phyloP scores from a whole-genome alignment of 495 filamentous ascomycete genomes.

The Astrocystis sublimbata region DNA sequence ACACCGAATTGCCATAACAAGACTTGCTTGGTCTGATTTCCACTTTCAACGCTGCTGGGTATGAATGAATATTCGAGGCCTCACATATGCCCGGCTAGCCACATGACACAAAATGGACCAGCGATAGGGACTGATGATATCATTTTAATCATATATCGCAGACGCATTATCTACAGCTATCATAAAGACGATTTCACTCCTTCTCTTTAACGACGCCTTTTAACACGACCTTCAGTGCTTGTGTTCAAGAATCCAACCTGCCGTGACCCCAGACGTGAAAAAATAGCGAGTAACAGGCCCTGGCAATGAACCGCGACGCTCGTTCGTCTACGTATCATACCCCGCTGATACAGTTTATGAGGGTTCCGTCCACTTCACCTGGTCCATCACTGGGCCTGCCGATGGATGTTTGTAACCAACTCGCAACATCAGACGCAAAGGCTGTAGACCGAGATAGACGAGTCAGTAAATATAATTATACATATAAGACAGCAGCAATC shows the following conservation, averaged over 20 bases:
- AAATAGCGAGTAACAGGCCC: no score
- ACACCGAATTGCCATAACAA: no score
- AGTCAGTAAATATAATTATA: conserved; percentile 33
- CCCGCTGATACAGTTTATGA: conserved; percentile 30
- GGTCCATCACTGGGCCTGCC: conserved; percentile 73
- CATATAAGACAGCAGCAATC: no score
- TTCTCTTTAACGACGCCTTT: no score
- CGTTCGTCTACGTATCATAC: background rate
- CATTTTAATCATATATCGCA: conserved; percentile 2
- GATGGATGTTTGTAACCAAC: conserved; percentile 74
- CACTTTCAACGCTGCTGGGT: no score
- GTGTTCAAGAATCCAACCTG: background rate
- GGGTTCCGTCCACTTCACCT: conserved; percentile 95
- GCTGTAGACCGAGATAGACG: conserved; percentile 28
- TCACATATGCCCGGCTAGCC: no score
- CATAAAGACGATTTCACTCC: background rate
- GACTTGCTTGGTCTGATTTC: no score
- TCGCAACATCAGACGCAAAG: conserved; percentile 79
- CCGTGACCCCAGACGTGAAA: background rate
- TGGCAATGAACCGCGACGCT: background rate
- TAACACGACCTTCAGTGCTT: background rate
- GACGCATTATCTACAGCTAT: background rate
- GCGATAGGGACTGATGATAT: background rate
- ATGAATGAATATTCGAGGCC: no score
- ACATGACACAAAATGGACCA: no score